Percentiles rank a stretch among this genome's conserved stretches.
phyloP scores from a whole-genome alignment of 257 asterid genomes.

The Solanum gracilifrons region DNA sequence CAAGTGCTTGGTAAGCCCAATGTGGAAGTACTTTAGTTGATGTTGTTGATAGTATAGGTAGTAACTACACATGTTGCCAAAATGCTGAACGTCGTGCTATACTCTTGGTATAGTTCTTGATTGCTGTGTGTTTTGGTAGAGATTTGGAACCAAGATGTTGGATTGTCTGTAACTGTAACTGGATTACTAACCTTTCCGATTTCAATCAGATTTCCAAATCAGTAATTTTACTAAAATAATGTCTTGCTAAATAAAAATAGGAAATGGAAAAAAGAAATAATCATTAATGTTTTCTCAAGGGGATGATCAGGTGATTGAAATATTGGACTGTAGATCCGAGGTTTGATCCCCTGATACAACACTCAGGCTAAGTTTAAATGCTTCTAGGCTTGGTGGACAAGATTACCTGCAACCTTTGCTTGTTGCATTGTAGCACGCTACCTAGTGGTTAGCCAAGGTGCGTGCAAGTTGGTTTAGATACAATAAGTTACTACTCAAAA shows the following conservation, averaged over 20 bases:
- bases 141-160: background rate
- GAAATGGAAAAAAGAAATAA: background rate
- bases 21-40: background rate
- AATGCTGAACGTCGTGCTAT: background rate
- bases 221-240: background rate
- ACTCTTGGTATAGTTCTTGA: background rate
- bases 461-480: background rate
- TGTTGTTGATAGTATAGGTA: background rate
- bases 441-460: background rate
- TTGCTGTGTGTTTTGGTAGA: background rate
- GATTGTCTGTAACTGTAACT: background rate
- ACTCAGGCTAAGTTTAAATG: background rate
- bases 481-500: background rate
- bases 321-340: background rate
- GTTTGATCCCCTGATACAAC: background rate
- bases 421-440: background rate
- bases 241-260: background rate
- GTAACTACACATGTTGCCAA: background rate
- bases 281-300: background rate
- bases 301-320: background rate
- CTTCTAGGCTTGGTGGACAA: background rate
- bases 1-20: background rate
- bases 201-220: background rate
- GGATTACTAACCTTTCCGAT: background rate
- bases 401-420: background rate